These are phyloP conservation scores for Exobasidium rhododendri DNA, from an alignment of 1,284 basidiomycete genomes.

Conservation along the genomic window DNA sequence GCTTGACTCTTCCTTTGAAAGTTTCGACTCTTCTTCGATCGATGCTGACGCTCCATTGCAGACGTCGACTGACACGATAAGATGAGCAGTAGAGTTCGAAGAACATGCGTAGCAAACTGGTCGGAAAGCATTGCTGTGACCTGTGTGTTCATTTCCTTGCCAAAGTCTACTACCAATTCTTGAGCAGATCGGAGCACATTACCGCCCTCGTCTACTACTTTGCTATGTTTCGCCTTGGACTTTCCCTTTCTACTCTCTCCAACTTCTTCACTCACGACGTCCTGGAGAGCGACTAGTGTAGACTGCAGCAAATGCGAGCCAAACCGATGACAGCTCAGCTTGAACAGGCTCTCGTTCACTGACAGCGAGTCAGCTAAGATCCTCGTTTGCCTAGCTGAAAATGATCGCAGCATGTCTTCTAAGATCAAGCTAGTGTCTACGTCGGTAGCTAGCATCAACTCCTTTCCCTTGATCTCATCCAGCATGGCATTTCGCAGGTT, in stretches of 20 bases:
- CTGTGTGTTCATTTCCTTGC: not conserved
- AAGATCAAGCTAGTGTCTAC: slow-evolving; percentile 47
- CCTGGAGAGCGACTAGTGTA: slow-evolving; percentile 32
- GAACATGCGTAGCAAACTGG: slow-evolving; percentile 40
- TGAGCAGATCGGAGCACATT: slow-evolving; percentile 17
- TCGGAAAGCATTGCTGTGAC: slow-evolving; percentile 28
- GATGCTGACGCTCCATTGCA: slow-evolving; percentile 24
- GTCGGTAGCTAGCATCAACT: slow-evolving; percentile 48
- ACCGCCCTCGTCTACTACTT: not conserved
- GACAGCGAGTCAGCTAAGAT: slow-evolving; percentile 48
- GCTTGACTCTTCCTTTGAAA: slow-evolving; percentile 34
- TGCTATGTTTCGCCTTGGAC: not conserved
- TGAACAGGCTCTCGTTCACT: slow-evolving; percentile 29
- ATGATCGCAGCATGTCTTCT: slow-evolving; percentile 35
- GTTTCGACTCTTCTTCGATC: slow-evolving; percentile 41
- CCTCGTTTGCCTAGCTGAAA: slow-evolving; percentile 38
- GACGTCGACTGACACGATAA: slow-evolving; percentile 29
- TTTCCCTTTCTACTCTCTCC: not conserved
- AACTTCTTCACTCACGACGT: slow-evolving; percentile 16
- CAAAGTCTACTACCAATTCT: slow-evolving; percentile 33
- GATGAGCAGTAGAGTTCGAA: slow-evolving; percentile 41
- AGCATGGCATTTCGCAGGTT: slow-evolving; percentile 47
- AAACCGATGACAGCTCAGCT: slow-evolving; percentile 44
- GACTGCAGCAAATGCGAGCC: slow-evolving; percentile 49
- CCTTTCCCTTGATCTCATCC: slow-evolving; percentile 47